Conservation (phyloP, 768 basidiomycete genomes). For the Collybia sordida region DNA sequence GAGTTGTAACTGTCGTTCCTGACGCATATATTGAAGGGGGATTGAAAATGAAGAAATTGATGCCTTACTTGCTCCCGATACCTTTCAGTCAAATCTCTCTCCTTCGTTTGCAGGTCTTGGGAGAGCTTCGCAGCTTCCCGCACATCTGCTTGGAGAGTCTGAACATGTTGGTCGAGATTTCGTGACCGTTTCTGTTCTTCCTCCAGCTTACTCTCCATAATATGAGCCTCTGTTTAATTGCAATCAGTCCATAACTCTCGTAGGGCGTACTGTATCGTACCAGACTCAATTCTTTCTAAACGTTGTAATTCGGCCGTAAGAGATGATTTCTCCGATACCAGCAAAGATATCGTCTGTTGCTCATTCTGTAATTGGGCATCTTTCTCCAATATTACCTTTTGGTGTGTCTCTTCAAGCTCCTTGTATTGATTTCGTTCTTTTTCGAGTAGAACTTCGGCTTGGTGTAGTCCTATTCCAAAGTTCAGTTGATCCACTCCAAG, state of each 20-base stretch:
- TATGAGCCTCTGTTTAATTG: conserved; percentile 39
- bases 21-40: conserved; percentile 2
- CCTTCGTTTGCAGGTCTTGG: conserved; percentile 43
- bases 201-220: conserved; percentile 38
- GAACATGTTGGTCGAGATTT: conserved; percentile 40
- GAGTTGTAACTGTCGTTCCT: conserved; percentile 79
- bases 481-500: not conserved
- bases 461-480: conserved; percentile 25
- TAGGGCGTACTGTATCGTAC: conserved; percentile 36
- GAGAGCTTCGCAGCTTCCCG: conserved; percentile 35
- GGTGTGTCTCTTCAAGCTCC: conserved; percentile 28
- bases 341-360: conserved; percentile 71
- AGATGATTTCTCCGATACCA: conserved; percentile 72
- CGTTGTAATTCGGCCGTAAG: conserved; percentile 58
- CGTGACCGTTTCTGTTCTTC: conserved; percentile 40
- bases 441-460: conserved; percentile 30
- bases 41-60: not conserved
- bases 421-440: conserved; percentile 30
- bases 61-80: conserved; percentile 50
- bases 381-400: conserved; percentile 29
- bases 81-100: conserved; percentile 54
- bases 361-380: conserved; percentile 48
- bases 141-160: conserved; percentile 40
- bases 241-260: not conserved
- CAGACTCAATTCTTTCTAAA: conserved; percentile 56